Evolutionary conservation across 2,329 filamentous ascomycete species (phyloP).

Genomic region (Colletotrichum navitas): DNA sequence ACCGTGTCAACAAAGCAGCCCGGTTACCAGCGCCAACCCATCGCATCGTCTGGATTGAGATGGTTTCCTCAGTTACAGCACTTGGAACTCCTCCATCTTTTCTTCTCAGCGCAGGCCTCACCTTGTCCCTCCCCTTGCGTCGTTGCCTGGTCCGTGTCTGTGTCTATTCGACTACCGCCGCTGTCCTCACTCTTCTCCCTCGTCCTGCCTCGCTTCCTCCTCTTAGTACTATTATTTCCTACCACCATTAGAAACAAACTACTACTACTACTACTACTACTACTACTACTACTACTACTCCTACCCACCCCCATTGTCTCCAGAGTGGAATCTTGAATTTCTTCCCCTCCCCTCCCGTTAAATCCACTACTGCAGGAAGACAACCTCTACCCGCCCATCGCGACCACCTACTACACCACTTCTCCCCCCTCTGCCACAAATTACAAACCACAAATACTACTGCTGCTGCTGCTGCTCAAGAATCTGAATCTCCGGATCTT

Average conservation of each 20-base stretch:
- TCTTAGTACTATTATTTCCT: conserved; percentile 27
- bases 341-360: conserved; percentile 38
- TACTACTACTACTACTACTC: conserved; percentile 35
- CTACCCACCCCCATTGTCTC: conserved; percentile 40
- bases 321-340: conserved; percentile 43
- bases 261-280: conserved; percentile 34
- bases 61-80: conserved; percentile 46
- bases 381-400: conserved; percentile 33
- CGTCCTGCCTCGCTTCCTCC: conserved; percentile 16
- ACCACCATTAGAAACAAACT: conserved; percentile 26
- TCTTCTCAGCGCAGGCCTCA: conserved; percentile 29
- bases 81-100: conserved; percentile 29
- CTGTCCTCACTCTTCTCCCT: conserved; percentile 13
- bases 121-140: conserved; percentile 16
- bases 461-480: conserved; percentile 15
- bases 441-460: conserved; percentile 4
- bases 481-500: conserved; percentile 21
- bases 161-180: conserved; percentile 12
- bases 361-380: conserved; percentile 41
- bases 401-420: conserved; percentile 8
- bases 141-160: conserved; percentile 11
- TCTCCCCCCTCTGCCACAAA: conserved; percentile 13
- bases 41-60: conserved; percentile 24
- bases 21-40: conserved; percentile 44
- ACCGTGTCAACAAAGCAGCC: conserved; percentile 50